Evolutionary conservation across 805 yeast species (phyloP), one percentile per base, ranked within the genome.

Genomic region (Nakazawaea anatomiae): DNA sequence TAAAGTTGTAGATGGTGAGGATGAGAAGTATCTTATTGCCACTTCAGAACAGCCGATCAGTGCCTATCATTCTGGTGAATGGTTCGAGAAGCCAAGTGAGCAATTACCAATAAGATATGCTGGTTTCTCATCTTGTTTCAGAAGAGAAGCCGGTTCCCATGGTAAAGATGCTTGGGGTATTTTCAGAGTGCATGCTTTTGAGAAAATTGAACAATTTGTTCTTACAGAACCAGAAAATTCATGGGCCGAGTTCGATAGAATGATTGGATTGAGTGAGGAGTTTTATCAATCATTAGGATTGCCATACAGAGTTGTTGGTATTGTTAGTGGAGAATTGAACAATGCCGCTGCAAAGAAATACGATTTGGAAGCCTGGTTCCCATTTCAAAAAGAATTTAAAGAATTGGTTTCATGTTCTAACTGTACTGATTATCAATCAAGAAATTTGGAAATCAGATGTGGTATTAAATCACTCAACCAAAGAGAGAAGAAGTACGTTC

Each of bases 101-200:
- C 99, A 94, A 76, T 80, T 94, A 60, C 99, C 99, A 55, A 80
- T 89, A 57, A 87, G 95, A 73, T 94, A 94, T 65, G 99, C 97
- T 46, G 99, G 99, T 63, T 94, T 87, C 77, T 90, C 97, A 38
- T 87, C 97, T 44, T 94, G 99, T 83, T 94, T 94, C 85, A 85
- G 99, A 74, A 88, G 99, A 76, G 99, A 94, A 76, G 99, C 99
- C 53, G 99, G 99, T 60, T 85, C 97, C 58, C 98, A 92, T 65
- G 99, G 99, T 70, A 92, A 92, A 71, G 99, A 94, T 66, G 99
- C 99, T 46, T 94, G 99, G 99, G 99, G 99, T 74, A 90, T 94
- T 58, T 94, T 94, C 84, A 87, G 99, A 75, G 98, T 94, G 53
- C 99, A 94, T 68, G 96, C 96, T 55, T 94, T 94, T 66, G 99